Percentiles rank a stretch among this genome's conserved stretches.
Evolutionary conservation across 2,329 filamentous ascomycete genomes (phyloP).

Genomic region (Cercospora sp.): DNA sequence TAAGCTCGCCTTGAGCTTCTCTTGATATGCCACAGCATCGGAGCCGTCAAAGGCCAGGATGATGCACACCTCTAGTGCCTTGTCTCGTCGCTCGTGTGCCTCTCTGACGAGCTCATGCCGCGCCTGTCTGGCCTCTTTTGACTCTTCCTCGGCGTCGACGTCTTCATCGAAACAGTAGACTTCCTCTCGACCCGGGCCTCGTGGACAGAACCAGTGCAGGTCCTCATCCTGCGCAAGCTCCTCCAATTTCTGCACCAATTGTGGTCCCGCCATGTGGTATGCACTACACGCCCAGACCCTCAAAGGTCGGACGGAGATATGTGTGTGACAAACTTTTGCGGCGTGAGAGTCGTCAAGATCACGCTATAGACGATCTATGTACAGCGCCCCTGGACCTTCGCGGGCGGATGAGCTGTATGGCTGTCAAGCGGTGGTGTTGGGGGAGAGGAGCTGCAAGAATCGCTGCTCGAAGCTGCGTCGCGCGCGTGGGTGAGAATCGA

Average conservation of each 20-base stretch:
- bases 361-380: background rate
- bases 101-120: slow-evolving; percentile 40
- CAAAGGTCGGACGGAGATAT: background rate
- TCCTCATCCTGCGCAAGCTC: slow-evolving; percentile 35
- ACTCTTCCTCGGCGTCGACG: slow-evolving; percentile 43
- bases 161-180: slow-evolving; percentile 50
- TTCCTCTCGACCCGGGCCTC: slow-evolving; percentile 39
- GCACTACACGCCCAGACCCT: background rate
- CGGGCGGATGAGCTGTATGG: background rate
- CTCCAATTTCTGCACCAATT: slow-evolving; percentile 27
- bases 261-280: slow-evolving; percentile 18
- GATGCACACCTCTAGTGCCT: slow-evolving; percentile 45
- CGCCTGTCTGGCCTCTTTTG: slow-evolving; percentile 27
- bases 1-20: slow-evolving; percentile 44
- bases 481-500: background rate
- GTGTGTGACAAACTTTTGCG: background rate
- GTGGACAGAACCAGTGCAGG: slow-evolving; percentile 53
- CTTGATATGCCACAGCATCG: slow-evolving; percentile 47
- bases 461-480: background rate
- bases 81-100: slow-evolving; percentile 44
- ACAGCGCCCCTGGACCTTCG: background rate
- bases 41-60: slow-evolving; percentile 52
- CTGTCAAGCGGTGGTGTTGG: background rate
- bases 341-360: background rate
- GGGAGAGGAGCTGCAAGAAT: background rate